A percentile compares a stretch with the other conserved stretches of the same genome.
Evolutionary conservation across 306 rosid species (phyloP).

Genomic region (Cicer cuneatum): DNA sequence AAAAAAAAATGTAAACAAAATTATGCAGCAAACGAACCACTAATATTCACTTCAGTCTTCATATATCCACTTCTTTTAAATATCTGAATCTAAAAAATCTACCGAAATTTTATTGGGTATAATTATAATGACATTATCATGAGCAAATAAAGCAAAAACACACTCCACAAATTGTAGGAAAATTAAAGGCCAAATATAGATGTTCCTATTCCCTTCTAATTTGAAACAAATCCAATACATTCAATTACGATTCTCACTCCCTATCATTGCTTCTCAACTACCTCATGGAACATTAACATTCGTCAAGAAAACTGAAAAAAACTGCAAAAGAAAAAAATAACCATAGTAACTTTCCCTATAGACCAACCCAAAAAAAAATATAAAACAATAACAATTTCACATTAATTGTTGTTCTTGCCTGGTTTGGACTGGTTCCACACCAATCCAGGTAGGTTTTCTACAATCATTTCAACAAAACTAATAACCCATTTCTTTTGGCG

Average conservation of each 20-base stretch:
- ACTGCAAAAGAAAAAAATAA: neutral
- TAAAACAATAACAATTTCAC: neutral
- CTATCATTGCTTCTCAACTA: conserved; percentile 44
- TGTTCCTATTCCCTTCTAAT: neutral
- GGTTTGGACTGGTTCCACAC: conserved; percentile 49
- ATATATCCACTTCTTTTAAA: no score
- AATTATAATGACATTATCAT: no score
- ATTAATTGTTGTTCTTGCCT: conserved; percentile 37
- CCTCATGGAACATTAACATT: conserved; percentile 5
- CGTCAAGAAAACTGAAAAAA: neutral
- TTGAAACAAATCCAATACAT: neutral
- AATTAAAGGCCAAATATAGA: conserved; percentile 34
- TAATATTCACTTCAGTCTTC: no score
- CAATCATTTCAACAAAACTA: neutral
- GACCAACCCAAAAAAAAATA: neutral
- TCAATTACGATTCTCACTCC: conserved; percentile 45
- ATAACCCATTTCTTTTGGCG: conserved; percentile 35
- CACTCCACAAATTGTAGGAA: neutral
- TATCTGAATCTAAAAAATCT: no score
- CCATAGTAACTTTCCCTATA: neutral
- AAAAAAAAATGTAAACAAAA: no score
- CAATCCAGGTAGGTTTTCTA: conserved; percentile 45
- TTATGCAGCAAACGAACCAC: no score
- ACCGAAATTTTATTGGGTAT: neutral
- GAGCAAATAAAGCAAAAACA: neutral